Evolutionary conservation across 2,329 filamentous ascomycete genomes (phyloP).

Genomic region (Diaporthe batatas): DNA sequence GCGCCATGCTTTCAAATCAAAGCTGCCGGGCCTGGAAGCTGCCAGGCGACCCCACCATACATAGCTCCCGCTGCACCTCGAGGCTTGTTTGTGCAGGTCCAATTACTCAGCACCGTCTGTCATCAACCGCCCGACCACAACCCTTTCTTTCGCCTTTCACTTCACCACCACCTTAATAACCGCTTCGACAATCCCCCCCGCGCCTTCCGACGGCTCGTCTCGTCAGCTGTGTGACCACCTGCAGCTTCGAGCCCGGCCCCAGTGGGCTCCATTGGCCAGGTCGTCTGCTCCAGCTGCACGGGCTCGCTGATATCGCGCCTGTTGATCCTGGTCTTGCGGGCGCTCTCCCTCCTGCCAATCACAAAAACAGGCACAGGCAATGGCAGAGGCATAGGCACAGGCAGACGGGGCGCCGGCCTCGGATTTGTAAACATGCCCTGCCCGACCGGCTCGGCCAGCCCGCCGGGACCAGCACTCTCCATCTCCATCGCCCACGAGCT

Average conservation of each 20-base stretch:
- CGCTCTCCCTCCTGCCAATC: background rate
- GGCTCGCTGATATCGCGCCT: background rate
- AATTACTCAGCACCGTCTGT: conserved; percentile 5
- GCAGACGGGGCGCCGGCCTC: background rate
- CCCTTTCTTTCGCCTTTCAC: background rate
- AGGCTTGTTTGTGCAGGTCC: no score
- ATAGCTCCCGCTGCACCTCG: no score
- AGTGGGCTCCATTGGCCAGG: background rate
- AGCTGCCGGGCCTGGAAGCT: background rate
- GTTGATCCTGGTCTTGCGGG: background rate
- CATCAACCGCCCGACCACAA: background rate
- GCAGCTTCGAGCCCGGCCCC: no score
- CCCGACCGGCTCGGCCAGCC: background rate
- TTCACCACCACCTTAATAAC: background rate
- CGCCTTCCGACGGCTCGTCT: no score
- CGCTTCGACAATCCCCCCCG: background rate
- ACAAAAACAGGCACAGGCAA: background rate
- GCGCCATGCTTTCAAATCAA: conserved; percentile 14
- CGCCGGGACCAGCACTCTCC: background rate
- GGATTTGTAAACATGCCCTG: conserved; percentile 5
- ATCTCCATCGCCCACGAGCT: background rate
- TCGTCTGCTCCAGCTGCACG: background rate
- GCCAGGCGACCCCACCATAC: background rate
- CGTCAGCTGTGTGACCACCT: background rate
- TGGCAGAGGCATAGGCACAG: no score